Conservation (phyloP, 2,329 filamentous ascomycete species). For the Trichoderma aggressivum region DNA sequence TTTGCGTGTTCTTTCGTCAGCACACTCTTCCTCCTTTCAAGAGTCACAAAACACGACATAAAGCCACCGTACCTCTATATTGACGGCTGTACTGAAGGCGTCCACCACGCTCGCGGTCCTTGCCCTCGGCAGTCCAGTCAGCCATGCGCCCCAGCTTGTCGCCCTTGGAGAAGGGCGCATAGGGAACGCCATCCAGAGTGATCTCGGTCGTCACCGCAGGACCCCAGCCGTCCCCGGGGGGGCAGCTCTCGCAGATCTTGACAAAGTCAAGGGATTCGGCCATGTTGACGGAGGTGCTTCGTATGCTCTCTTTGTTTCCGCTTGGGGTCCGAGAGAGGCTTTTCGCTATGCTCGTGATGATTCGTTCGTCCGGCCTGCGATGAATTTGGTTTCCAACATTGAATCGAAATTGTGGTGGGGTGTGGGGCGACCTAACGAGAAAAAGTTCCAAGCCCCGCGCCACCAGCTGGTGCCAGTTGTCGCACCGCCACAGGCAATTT, state of each 20-base stretch:
- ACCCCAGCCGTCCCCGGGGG: conserved; percentile 80
- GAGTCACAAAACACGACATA: not conserved
- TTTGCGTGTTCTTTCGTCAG: not conserved
- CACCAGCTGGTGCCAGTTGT: conserved; percentile 7
- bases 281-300: conserved; percentile 34
- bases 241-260: conserved; percentile 68
- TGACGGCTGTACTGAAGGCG: conserved; percentile 88
- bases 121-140: conserved; percentile 92
- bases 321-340: not conserved
- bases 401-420: conserved; percentile 44
- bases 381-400: conserved; percentile 34
- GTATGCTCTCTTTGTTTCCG: not conserved
- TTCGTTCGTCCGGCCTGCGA: conserved; percentile 8
- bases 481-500: conserved; percentile 1
- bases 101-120: conserved; percentile 75
- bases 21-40: not conserved
- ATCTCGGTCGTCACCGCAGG: conserved; percentile 78
- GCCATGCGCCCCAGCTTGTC: conserved; percentile 99
- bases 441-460: conserved; percentile 19
- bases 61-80: conserved; percentile 68
- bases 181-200: conserved; percentile 90
- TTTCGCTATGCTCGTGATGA: conserved; percentile 10
- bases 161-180: conserved; percentile 96
- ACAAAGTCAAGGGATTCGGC: conserved; percentile 55
- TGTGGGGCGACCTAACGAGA: conserved; percentile 33